Base-by-base conservation (phyloP, 306 rosid genomes). In the Astragalus glycyphyllos region DNA sequence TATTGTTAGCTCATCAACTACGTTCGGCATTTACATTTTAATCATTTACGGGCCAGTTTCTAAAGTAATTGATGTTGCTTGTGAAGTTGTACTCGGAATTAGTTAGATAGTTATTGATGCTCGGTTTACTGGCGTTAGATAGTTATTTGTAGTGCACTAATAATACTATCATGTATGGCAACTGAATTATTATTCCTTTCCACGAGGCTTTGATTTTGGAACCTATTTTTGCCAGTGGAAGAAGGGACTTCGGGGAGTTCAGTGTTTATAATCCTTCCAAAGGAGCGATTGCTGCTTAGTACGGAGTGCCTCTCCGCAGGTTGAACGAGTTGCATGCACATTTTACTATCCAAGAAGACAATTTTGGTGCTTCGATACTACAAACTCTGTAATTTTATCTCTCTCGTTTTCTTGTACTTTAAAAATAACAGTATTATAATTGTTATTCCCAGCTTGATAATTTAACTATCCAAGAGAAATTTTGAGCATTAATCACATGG, bases 171-270 rank as follows among this genome's bases (percentile, higher is more conserved):
- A 12, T 58, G 62, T 51, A 35, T 81, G 44, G 74, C 41, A 76
- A 81, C 88, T 81, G 81, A 88, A 80, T 49, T 69, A 69, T 70
- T 37, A 73, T 77, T 63, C 59, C 58, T 83, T 76, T 80, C 84
- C 74, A 12, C 74, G 81, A 85, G 89, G 91, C 77, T 78, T 80
- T 90, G 89, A 90, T 74, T 62, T 51, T 64, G 86, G 80, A 80
- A 84, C 75, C 81, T 86, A 76, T 83, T 74, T 80, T 77, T 83
- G 81, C 79, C 95, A 89, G 96, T 82, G 99, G 96, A 78, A 79
- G 87, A 68, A 86, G 99, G 76, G 96, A 87, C 78, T 91, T 87
- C 1, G 99, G 99, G 4, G 90, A 91, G 29, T 90, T 81, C 78
- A 94, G 97, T 20, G 91, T 91, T 41, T 89, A 89, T 86, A 90